phyloP scores from a whole-genome alignment of 257 asterid species.

The Solanum microdontum region DNA sequence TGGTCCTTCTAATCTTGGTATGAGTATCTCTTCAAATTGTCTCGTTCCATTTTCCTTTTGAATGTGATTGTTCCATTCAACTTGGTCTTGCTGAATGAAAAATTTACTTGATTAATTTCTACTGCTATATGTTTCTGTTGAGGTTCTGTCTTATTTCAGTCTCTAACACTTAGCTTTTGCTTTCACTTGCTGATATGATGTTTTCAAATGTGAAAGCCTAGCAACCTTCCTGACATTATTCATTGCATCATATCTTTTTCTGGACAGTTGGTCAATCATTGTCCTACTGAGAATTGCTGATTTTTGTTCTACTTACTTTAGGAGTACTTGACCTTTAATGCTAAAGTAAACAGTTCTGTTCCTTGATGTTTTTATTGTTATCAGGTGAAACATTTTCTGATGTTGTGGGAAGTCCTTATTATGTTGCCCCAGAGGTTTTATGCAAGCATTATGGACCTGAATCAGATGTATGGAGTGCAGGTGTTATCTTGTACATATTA shows the following conservation, averaged over 20 bases:
- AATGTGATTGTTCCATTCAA: neutral
- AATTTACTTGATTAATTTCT: neutral
- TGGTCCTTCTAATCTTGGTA: neutral
- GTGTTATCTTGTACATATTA: slow-evolving; percentile 83
- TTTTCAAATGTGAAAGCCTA: neutral
- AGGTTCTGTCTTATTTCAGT: neutral
- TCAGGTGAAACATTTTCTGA: slow-evolving; percentile 73
- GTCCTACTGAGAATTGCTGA: neutral
- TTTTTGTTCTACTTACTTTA: neutral
- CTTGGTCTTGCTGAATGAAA: neutral
- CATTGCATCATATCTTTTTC: neutral
- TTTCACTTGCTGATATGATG: neutral
- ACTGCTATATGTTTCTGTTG: neutral
- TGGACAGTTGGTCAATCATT: neutral
- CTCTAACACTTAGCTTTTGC: neutral
- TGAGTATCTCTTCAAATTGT: neutral
- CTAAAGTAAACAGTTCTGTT: neutral
- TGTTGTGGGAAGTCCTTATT: slow-evolving; percentile 93
- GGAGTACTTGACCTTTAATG: neutral
- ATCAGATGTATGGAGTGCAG: slow-evolving; percentile 96
- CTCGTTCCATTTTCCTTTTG: neutral
- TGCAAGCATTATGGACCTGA: slow-evolving; percentile 89
- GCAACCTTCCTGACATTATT: neutral
- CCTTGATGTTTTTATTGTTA: neutral
- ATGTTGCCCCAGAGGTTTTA: slow-evolving; percentile 91